phyloP scores from a whole-genome alignment of 2,329 filamentous ascomycete genomes.

The Gnomoniopsis sp. region DNA sequence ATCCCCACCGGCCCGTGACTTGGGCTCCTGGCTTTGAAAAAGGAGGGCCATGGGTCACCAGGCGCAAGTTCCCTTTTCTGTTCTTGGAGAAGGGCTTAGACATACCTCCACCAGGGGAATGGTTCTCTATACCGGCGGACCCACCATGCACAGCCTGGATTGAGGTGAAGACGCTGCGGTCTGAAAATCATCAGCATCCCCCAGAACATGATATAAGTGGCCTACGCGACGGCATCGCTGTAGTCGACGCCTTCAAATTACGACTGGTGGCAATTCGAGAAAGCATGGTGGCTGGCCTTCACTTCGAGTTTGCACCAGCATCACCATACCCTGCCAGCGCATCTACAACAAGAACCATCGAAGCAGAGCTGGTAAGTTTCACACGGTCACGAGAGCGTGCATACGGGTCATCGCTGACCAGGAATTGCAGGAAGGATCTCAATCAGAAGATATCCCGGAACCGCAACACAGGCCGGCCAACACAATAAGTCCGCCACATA shows the following conservation, averaged over 20 bases:
- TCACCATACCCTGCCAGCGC: not conserved
- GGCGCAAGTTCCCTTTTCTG: not conserved
- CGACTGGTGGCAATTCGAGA: not conserved
- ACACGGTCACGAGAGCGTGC: not conserved
- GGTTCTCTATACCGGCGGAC: not conserved
- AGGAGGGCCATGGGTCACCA: not conserved
- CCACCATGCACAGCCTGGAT: not conserved
- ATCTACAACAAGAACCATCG: not conserved
- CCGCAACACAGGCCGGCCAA: not conserved
- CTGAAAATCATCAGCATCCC: not conserved
- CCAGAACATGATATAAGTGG: not conserved
- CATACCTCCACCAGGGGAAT: not conserved
- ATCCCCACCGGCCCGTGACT: not conserved
- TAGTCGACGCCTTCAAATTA: not conserved
- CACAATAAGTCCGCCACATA: not conserved
- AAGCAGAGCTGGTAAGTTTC: not conserved
- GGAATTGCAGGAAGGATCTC: not conserved
- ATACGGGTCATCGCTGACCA: not conserved
- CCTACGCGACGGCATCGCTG: too few species aligned
- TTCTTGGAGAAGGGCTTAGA: not conserved
- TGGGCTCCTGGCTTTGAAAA: not conserved
- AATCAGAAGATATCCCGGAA: not conserved
- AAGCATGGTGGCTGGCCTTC: not conserved
- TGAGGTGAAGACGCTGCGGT: not conserved
- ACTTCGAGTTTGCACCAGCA: not conserved